Evolutionary conservation across 805 yeast species (phyloP), one percentile per base, ranked within the genome.

Genomic region (Sporopachydermia quercuum): DNA sequence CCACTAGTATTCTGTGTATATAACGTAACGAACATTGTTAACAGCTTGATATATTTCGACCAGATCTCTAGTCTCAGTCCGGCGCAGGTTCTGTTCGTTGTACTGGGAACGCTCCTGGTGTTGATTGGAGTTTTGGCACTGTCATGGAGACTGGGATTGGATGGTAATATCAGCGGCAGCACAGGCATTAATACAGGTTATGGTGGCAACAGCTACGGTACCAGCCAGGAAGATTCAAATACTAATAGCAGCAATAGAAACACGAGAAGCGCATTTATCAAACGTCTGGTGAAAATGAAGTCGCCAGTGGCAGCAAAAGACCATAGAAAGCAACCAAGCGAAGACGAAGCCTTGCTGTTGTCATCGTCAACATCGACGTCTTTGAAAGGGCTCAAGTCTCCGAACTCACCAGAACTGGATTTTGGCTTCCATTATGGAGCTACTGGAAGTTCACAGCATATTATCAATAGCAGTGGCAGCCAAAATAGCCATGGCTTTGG

Each of bases 1-100:
- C 96, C 96, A 1, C 61, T 86, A 45, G 81, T 86, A 23, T 86
- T 86, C 55, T 78, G 91, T 57, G 73, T 83, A 36, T 85, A 80
- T 63, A 86, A 83, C 60, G 60, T 82, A 38, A 64, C 71, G 43
- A 78, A 80, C 47, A 70, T 77, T 27, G 61, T 74, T 45, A 83
- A 83, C 56, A 77, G 81, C 14, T 56, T 81, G 35, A 62, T 80
- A 4, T 68, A 74, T 49, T 70, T 68, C 43, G 57, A 68, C 36
- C 83, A 76, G 49, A 61, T 76, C 47, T 52, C 55, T 5, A 51
- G 56, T 6, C 52, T 71, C 13, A 48, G 60, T 3, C 43, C 47
- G 5, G 19, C 44, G 16, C 65, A 60, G 40, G 58, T 65, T 2
- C 34, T 58, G 2, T 63, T 64, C 37, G 67, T 73, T 8, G 74